Evolutionary conservation across 768 basidiomycete species (phyloP).

Genomic region (Lactarius hatsudake): DNA sequence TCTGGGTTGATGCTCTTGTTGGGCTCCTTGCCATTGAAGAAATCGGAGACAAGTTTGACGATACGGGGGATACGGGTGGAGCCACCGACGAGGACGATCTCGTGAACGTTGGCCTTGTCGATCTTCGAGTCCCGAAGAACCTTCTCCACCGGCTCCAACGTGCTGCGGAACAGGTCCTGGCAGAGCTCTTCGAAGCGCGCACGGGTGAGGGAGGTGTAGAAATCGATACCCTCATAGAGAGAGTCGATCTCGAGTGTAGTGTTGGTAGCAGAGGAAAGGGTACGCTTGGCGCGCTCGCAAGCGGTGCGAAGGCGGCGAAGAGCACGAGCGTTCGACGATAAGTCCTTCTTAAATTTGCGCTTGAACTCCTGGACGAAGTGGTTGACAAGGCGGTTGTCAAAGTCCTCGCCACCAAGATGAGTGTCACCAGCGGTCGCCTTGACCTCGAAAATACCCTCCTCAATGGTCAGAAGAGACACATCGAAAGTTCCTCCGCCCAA

Average conservation of each 20-base stretch:
- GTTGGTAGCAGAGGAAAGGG: conserved; percentile 93
- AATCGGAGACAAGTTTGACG: conserved; percentile 96
- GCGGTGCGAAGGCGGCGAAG: conserved; percentile 96
- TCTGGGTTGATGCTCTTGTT: conserved; percentile 99
- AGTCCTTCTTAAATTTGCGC: conserved; percentile 95
- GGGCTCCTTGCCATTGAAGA: conserved; percentile 98
- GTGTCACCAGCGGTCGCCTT: conserved; percentile 98
- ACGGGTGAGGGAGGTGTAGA: conserved; percentile 97
- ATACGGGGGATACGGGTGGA: conserved; percentile 98
- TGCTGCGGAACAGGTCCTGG: conserved; percentile 91
- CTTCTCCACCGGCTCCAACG: conserved; percentile 95
- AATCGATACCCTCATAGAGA: conserved; percentile 95
- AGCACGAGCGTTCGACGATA: conserved; percentile 90
- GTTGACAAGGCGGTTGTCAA: conserved; percentile 96
- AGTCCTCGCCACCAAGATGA: conserved; percentile 97
- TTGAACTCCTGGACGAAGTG: conserved; percentile 98
- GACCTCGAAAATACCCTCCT: conserved; percentile 98
- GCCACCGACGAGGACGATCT: conserved; percentile 97
- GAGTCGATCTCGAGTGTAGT: conserved; percentile 99
- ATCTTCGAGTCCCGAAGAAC: conserved; percentile 98
- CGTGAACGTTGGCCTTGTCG: conserved; percentile 92
- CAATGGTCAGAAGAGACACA: conserved; percentile 93
- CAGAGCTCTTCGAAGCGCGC: conserved; percentile 97
- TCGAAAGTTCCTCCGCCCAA: conserved; percentile 98
- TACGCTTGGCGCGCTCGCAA: conserved; percentile 98